These are phyloP conservation scores for Xanthoconium purpureum DNA, from an alignment of 768 basidiomycete genomes.

Conservation along the genomic window DNA sequence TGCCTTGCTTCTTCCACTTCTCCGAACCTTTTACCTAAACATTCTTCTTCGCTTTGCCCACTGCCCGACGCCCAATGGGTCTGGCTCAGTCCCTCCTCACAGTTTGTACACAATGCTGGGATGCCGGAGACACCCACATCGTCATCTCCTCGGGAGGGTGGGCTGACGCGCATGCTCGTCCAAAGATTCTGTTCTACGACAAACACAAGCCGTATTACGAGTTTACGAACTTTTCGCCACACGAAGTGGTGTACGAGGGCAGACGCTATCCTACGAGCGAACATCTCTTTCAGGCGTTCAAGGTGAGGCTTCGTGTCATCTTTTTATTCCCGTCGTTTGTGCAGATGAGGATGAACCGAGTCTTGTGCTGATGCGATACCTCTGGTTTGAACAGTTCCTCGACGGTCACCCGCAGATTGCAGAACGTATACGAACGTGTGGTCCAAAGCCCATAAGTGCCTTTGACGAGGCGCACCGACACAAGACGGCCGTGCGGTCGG, in stretches of 20 bases:
- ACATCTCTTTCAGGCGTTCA: constrained; percentile 76
- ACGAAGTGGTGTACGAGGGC: constrained; percentile 61
- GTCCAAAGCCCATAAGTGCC: constrained; percentile 56
- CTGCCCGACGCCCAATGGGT: constrained; percentile 14
- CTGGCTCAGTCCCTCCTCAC: constrained; percentile 15
- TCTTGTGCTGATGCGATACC: neutral
- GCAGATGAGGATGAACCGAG: no score
- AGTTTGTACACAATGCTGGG: constrained; percentile 23
- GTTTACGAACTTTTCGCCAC: constrained; percentile 71
- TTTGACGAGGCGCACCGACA: constrained; percentile 69
- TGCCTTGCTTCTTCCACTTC: neutral
- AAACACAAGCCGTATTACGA: constrained; percentile 64
- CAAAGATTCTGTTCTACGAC: constrained; percentile 56
- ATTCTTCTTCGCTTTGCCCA: neutral
- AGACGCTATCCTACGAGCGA: constrained; percentile 72
- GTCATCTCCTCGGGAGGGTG: constrained; percentile 26
- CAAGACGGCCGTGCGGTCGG: constrained; percentile 55
- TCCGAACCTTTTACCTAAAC: neutral
- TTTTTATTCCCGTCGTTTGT: no score
- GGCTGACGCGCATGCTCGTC: constrained; percentile 24
- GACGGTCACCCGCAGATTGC: constrained; percentile 58
- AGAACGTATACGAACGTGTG: constrained; percentile 65
- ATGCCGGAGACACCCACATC: constrained; percentile 29
- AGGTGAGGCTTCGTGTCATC: constrained; percentile 36
- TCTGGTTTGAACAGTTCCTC: constrained; percentile 46